Conservation (phyloP, 805 yeast genomes). For the Saccharomycopsis fermentans region DNA sequence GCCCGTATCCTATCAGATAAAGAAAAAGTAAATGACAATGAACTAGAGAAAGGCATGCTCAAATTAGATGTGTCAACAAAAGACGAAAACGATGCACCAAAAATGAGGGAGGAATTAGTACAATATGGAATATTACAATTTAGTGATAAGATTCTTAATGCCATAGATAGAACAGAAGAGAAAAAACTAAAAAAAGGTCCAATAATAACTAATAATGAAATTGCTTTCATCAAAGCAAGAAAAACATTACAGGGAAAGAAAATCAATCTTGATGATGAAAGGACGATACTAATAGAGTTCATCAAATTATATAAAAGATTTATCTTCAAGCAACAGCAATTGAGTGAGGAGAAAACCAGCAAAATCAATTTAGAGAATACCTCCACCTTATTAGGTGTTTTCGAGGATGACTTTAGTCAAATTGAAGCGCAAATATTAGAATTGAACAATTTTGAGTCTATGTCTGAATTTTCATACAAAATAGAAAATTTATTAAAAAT, state of each 20-base stretch:
- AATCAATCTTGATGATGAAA: background rate
- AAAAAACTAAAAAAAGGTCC: background rate
- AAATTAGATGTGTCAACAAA: slow-evolving; percentile 16
- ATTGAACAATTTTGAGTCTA: background rate
- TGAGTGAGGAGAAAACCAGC: background rate
- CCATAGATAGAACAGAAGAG: background rate
- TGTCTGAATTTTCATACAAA: background rate
- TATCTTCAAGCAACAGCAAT: background rate
- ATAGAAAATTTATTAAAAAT: background rate
- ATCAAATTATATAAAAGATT: background rate
- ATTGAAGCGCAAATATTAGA: background rate
- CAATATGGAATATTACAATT: background rate
- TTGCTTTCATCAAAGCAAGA: background rate
- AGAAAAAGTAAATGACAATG: slow-evolving; percentile 20
- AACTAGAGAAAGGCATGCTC: slow-evolving; percentile 3
- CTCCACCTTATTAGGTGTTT: background rate
- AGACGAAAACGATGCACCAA: background rate
- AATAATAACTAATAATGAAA: background rate
- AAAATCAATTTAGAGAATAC: background rate
- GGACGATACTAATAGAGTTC: background rate
- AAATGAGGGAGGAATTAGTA: background rate
- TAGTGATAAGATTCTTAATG: background rate
- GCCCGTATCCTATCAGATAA: slow-evolving; percentile 21
- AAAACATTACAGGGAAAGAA: background rate
- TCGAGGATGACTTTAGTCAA: background rate